Evolutionary conservation across 2,329 filamentous ascomycete genomes (phyloP), one percentile per base, ranked within the genome.

Genomic region (Dryadomyces quercus-mongolicae): DNA sequence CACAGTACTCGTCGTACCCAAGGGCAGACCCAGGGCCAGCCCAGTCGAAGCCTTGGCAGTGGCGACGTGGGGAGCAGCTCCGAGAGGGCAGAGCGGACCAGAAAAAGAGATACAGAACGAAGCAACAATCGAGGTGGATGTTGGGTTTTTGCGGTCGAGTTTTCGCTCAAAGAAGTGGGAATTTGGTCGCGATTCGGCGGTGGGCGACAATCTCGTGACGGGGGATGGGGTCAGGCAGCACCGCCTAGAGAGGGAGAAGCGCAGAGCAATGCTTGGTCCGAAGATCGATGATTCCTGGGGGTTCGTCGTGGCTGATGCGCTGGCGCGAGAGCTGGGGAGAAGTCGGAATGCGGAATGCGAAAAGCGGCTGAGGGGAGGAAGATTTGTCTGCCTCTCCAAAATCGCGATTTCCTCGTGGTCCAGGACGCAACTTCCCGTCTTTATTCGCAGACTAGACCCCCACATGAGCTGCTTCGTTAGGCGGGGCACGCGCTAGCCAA

Each of bases 381-480:
- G 36, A 40, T 40, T 40, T 40, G 36, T 12, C 36, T 40, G 36
- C 36, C 36, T 40, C 10, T 12, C 10, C 36, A 40, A 40, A 40
- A 40, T 40, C 36, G 36, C 36, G 10, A 20, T 20, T 15, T 25
- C 31, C 25, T n/a, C 36, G 45, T 47, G 18, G 20, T 31, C 16
- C 16, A 20, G 46, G 22, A 48, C 22, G 46, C 31, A 48, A 31
- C 34, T 49, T 40, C 47, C 47, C 18, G 20, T 36, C 46, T 31
- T 6, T 40, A 36, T 49, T 21, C 22, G 46, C 42, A 49, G 25
- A 36, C 31, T 8, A 20, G 3, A 52, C 40, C 50, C 49, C 50
- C 50, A 52, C 50, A 52, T 52, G 42, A 52, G 50, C 50, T 52
- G 21, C 22, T 44, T 31, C 36, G 12, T 18, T 34, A 8, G 42